Base-by-base conservation (phyloP, 805 yeast species). In the Wickerhamomyces chaumierensis region DNA sequence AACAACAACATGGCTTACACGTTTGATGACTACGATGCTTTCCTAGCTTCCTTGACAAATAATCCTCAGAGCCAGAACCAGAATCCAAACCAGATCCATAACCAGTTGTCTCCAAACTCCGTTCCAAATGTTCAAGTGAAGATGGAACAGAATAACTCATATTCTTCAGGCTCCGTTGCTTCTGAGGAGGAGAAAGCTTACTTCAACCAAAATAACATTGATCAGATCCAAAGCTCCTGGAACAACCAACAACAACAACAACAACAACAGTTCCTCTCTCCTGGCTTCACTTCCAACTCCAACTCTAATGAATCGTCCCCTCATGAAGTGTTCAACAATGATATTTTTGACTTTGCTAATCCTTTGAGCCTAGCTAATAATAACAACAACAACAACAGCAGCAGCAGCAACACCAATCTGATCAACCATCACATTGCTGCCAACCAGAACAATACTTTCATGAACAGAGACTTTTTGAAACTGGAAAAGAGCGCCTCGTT, bases 11-110 rank as follows among this genome's bases (percentile, higher is more conserved):
- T 53, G 57, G 28, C 57, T 1, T 48, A 54, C 42, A 45, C 56
- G 1, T 54, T 56, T 38, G 59, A 56, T 21, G 59, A 56, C 42
- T 55, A 56, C 42, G 61, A 55, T 35, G 51, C 55, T 31, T 52
- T 56, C 33, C 42, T 56, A 18, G 53, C 56, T 12, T 51, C 59
- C 9, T 48, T 53, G 32, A 45, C 43, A 33, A 28, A 34, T 20
- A 21, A 37, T 33, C 33, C 25, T 39, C 37, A 41, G 18, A 29
- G 12, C 11, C 34, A 31, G 27, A 36, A 25, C 29, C 29, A 25
- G 33, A 28, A 18, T 32, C 15, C 16, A 25, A 36, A 36, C 34
- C 7, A n/a, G 15, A 15, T 12, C 29, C n/a, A n/a, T n/a, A 5
- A 19, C 28, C 23, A 9, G 18, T n/a, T 21, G 41, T 21, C 31